A percentile compares a stretch with the other conserved stretches of the same genome.
These are phyloP conservation scores for Ascochyta pisi DNA, from an alignment of 2,329 filamentous ascomycete species.

Conservation along the genomic window DNA sequence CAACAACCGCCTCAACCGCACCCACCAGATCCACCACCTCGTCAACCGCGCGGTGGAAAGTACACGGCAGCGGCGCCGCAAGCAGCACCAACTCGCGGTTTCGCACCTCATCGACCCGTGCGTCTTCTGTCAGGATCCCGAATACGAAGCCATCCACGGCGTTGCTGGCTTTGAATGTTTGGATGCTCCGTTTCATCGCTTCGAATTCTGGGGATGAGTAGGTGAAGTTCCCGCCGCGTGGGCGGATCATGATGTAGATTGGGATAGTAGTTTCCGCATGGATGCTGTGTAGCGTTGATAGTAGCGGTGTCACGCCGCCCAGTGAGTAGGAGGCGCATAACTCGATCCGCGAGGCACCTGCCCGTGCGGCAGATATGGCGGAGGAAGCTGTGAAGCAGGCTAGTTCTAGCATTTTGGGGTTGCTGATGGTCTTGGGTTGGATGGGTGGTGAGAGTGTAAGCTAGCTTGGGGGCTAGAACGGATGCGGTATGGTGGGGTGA, in stretches of 20 bases:
- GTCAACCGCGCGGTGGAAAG: conserved; percentile 64
- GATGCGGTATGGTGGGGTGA: neutral
- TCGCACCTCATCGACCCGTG: conserved; percentile 50
- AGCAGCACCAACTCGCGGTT: conserved; percentile 53
- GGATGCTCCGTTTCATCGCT: conserved; percentile 53
- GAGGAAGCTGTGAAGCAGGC: conserved; percentile 57
- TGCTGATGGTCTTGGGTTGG: neutral
- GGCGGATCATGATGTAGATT: conserved; percentile 62
- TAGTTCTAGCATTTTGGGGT: conserved; percentile 53
- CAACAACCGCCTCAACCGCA: conserved; percentile 49
- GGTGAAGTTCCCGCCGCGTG: conserved; percentile 55
- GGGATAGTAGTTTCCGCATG: conserved; percentile 40
- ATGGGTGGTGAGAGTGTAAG: neutral
- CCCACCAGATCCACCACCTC: conserved; percentile 39
- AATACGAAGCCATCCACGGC: conserved; percentile 60
- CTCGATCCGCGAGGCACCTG: conserved; percentile 60
- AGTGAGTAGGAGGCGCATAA: conserved; percentile 52
- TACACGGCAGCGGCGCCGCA: conserved; percentile 56
- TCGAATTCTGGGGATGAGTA: conserved; percentile 53
- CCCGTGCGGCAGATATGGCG: conserved; percentile 50
- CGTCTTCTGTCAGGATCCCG: conserved; percentile 51
- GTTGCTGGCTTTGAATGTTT: conserved; percentile 38
- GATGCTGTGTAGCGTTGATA: conserved; percentile 34
- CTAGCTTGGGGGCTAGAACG: neutral
- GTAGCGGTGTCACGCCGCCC: conserved; percentile 54